A percentile compares a stretch with the other conserved stretches of the same genome.
Evolutionary conservation across 805 yeast genomes (phyloP).

Genomic region (Candida chauliodis): DNA sequence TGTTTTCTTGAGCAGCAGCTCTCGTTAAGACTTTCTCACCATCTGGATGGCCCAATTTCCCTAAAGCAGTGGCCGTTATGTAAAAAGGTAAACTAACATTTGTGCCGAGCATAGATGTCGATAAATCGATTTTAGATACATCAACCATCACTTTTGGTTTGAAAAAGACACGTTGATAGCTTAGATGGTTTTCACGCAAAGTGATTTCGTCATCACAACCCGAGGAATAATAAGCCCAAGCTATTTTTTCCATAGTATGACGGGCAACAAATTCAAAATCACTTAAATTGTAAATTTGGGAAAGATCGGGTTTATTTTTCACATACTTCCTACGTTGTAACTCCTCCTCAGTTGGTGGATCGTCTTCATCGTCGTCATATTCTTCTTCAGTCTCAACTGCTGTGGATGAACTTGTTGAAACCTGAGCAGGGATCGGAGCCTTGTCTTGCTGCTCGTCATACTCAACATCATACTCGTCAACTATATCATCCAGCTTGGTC

Average conservation of each 20-base stretch:
- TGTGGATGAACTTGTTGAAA: slow-evolving; percentile 6
- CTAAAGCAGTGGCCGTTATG: slow-evolving; percentile 88
- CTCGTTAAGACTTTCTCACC: slow-evolving; percentile 86
- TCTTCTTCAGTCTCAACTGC: slow-evolving; percentile 21
- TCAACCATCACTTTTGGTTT: slow-evolving; percentile 80
- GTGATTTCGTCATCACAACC: slow-evolving; percentile 94
- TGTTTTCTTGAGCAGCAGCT: slow-evolving; percentile 67
- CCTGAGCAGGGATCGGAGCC: slow-evolving; percentile 18
- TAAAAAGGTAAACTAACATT: slow-evolving; percentile 75
- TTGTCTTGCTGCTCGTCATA: slow-evolving; percentile 40
- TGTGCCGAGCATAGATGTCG: slow-evolving; percentile 75
- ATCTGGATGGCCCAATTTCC: slow-evolving; percentile 87
- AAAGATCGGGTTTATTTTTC: slow-evolving; percentile 60
- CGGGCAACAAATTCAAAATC: slow-evolving; percentile 90
- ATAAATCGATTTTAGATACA: slow-evolving; percentile 66
- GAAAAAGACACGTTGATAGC: slow-evolving; percentile 85
- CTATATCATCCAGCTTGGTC: slow-evolving; percentile 12
- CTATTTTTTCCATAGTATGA: slow-evolving; percentile 65
- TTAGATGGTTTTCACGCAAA: slow-evolving; percentile 83
- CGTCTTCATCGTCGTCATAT: slow-evolving; percentile 41
- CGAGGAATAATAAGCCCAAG: slow-evolving; percentile 91
- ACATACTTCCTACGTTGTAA: slow-evolving; percentile 21
- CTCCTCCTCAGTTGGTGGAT: slow-evolving; percentile 26
- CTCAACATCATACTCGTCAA: slow-evolving; percentile 39
- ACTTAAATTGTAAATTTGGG: slow-evolving; percentile 67